phyloP scores from a whole-genome alignment of 352 stramenopile genomes.

The Globisporangium radiosum region DNA sequence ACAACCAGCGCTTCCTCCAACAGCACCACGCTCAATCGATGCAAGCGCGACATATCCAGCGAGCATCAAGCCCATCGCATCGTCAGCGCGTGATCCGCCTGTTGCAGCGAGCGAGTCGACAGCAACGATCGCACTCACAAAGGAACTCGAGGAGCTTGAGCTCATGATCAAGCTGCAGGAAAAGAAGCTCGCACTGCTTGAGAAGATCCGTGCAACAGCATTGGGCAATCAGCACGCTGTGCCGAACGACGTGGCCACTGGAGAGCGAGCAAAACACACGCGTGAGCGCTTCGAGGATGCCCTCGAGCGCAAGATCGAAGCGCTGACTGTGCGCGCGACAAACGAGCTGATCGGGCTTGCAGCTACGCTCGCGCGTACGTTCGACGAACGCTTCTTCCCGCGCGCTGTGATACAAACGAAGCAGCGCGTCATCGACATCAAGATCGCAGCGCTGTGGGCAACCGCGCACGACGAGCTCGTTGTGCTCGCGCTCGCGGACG shows the following conservation, averaged over 20 bases:
- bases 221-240: neutral
- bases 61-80: no score
- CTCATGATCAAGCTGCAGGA: conserved; percentile 35
- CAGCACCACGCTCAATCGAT: no score
- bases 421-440: conserved; percentile 26
- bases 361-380: conserved; percentile 5
- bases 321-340: conserved; percentile 1
- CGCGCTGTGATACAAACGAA: conserved; percentile 6
- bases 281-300: conserved; percentile 3
- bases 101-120: neutral
- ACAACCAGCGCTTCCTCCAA: neutral
- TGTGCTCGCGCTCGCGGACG: conserved; percentile 21
- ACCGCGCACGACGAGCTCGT: conserved; percentile 25
- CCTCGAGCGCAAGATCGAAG: conserved; percentile 15
- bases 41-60: no score
- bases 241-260: no score
- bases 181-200: conserved; percentile 30
- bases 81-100: no score
- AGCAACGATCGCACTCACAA: conserved; percentile 15
- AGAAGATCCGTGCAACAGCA: conserved; percentile 16
- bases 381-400: conserved; percentile 45
- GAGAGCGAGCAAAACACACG: neutral
- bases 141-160: conserved; percentile 27
- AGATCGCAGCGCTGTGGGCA: conserved; percentile 30
- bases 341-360: conserved; percentile 1